Percentiles rank a stretch among this genome's conserved stretches.
Evolutionary conservation across 441 rosid species (phyloP).

Genomic region (Manihot esculenta): DNA sequence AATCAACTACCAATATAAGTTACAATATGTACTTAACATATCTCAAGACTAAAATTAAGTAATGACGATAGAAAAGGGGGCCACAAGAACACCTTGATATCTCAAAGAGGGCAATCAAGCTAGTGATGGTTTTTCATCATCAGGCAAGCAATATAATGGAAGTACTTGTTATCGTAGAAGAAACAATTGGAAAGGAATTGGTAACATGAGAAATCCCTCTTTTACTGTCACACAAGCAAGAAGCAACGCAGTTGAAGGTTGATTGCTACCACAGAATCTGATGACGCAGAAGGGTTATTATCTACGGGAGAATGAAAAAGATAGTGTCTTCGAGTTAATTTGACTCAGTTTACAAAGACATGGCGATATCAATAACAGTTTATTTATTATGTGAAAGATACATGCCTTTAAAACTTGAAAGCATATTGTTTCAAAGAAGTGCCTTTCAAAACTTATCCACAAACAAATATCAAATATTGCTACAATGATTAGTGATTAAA

Average conservation of each 20-base stretch:
- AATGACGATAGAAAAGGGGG: too few species aligned
- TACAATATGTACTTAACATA: too few species aligned
- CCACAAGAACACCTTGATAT: too few species aligned
- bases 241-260: background rate
- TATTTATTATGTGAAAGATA: background rate
- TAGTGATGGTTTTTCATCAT: too few species aligned
- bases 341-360: background rate
- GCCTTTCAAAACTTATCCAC: background rate
- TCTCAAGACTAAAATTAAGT: too few species aligned
- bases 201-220: background rate
- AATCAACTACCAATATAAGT: too few species aligned
- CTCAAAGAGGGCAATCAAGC: too few species aligned
- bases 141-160: too few species aligned
- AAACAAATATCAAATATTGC: too few species aligned
- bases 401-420: constrained; percentile 5
- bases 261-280: too few species aligned
- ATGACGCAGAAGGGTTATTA: too few species aligned
- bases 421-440: background rate
- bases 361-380: background rate
- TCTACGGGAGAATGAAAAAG: background rate
- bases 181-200: background rate
- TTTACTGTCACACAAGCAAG: background rate
- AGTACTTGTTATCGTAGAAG: background rate
- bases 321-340: background rate
- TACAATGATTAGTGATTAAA: too few species aligned